These are phyloP conservation scores for Saccharomyces pastorianus DNA, from an alignment of 1,139 yeast species.

Conservation along the genomic window DNA sequence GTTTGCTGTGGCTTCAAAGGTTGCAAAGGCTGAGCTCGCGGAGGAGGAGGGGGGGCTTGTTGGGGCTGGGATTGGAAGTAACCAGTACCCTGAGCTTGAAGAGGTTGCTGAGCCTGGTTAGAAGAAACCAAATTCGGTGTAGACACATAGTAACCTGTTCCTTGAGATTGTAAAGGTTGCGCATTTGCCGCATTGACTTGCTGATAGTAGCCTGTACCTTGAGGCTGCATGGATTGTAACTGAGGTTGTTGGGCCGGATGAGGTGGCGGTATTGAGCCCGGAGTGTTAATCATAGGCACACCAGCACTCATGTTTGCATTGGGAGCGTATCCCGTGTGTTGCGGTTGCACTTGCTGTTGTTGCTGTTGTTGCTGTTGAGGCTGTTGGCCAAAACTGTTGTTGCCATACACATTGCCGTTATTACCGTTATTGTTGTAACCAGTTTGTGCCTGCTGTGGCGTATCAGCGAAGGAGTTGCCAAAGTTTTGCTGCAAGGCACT, in stretches of 20 bases:
- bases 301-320: not conserved
- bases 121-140: slow-evolving; percentile 6
- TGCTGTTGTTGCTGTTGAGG: not conserved
- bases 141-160: slow-evolving; percentile 9
- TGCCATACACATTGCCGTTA: not conserved
- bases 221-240: slow-evolving; percentile 10
- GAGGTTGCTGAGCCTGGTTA: slow-evolving; percentile 6
- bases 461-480: not conserved
- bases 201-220: slow-evolving; percentile 12
- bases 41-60: slow-evolving; percentile 9
- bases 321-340: not conserved
- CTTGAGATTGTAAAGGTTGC: slow-evolving; percentile 7
- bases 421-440: not conserved
- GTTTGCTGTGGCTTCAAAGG: slow-evolving; percentile 31
- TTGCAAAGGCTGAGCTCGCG: slow-evolving; percentile 9
- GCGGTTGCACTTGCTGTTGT: not conserved
- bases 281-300: not conserved
- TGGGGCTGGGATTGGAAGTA: slow-evolving; percentile 8
- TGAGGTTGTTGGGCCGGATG: slow-evolving; percentile 11
- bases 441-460: not conserved
- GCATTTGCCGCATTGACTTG: slow-evolving; percentile 11
- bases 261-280: not conserved
- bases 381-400: not conserved
- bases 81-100: slow-evolving; percentile 14
- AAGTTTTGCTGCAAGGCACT: not conserved